These are phyloP conservation scores for Oehlia diaphana DNA, from an alignment of 192 early-diverging fungal genomes.

Conservation along the genomic window DNA sequence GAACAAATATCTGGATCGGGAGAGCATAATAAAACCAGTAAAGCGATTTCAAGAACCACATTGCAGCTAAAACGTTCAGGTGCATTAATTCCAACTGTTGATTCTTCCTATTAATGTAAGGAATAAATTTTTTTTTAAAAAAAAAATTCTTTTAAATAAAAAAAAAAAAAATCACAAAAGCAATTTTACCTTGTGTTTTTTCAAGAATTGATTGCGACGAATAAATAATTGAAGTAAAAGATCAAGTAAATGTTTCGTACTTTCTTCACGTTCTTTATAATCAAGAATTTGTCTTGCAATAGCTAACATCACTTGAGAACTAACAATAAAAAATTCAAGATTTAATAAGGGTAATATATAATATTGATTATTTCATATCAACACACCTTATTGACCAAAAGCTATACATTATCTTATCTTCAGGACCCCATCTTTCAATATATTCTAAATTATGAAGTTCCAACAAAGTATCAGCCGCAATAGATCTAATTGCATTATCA, in stretches of 20 bases:
- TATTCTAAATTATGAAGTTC: conserved; percentile 70
- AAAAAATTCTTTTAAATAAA: neutral
- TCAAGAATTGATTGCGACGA: conserved; percentile 61
- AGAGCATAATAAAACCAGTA: conserved; percentile 76
- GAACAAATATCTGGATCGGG: conserved; percentile 67
- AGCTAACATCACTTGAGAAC: conserved; percentile 60
- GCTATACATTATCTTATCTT: conserved; percentile 65
- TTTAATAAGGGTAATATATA: neutral
- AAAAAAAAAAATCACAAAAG: neutral
- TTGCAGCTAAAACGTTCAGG: conserved; percentile 67
- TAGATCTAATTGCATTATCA: conserved; percentile 69
- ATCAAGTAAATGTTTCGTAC: conserved; percentile 64
- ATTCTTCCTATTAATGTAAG: conserved; percentile 38
- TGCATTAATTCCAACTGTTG: conserved; percentile 55
- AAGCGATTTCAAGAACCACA: conserved; percentile 71
- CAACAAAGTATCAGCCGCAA: conserved; percentile 71
- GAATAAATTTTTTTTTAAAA: neutral
- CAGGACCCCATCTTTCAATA: conserved; percentile 80
- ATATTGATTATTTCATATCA: neutral
- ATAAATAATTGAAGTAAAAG: conserved; percentile 66
- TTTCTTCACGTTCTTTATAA: conserved; percentile 63
- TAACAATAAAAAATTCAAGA: conserved; percentile 5
- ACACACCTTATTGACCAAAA: conserved; percentile 73
- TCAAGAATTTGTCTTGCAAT: conserved; percentile 79
- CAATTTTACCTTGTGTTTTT: conserved; percentile 43